These are phyloP conservation scores for Marchantia polymorpha DNA, from an alignment of 225 moss, liverwort and hornwort species.

Conservation along the genomic window DNA sequence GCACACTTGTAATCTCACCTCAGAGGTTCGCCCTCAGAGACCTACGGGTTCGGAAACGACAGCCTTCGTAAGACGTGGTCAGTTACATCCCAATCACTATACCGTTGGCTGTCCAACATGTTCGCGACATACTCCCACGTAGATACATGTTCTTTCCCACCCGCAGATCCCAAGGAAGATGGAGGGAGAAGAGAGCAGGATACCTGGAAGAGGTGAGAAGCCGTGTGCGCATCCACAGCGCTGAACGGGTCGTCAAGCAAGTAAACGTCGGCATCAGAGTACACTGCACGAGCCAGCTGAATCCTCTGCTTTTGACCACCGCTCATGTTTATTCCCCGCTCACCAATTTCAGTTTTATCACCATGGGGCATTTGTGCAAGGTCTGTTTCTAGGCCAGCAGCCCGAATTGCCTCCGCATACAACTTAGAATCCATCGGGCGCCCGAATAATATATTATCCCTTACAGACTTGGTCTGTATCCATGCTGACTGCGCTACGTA, in stretches of 20 bases:
- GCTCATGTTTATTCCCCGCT: slow-evolving; percentile 58
- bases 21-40: too few species aligned
- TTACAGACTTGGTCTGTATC: slow-evolving; percentile 49
- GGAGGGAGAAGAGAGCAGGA: neutral
- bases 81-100: too few species aligned
- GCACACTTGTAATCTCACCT: too few species aligned
- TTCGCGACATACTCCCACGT: too few species aligned
- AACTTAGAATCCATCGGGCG: slow-evolving; percentile 30
- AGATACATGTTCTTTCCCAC: too few species aligned
- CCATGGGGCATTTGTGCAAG: slow-evolving; percentile 39
- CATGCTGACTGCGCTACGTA: slow-evolving; percentile 56
- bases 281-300: slow-evolving; percentile 54
- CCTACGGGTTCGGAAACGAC: too few species aligned
- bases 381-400: slow-evolving; percentile 44
- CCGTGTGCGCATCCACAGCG: slow-evolving; percentile 59
- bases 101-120: too few species aligned
- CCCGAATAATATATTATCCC: slow-evolving; percentile 51
- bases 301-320: slow-evolving; percentile 62
- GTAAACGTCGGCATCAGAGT: slow-evolving; percentile 50
- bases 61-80: too few species aligned
- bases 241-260: slow-evolving; percentile 59
- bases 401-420: slow-evolving; percentile 37
- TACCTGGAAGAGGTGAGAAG: slow-evolving; percentile 50
- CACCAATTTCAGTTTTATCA: slow-evolving; percentile 57
- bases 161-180: neutral